Base-by-base conservation (phyloP, 495 filamentous ascomycete genomes). In the Bathelium albidoporum region DNA sequence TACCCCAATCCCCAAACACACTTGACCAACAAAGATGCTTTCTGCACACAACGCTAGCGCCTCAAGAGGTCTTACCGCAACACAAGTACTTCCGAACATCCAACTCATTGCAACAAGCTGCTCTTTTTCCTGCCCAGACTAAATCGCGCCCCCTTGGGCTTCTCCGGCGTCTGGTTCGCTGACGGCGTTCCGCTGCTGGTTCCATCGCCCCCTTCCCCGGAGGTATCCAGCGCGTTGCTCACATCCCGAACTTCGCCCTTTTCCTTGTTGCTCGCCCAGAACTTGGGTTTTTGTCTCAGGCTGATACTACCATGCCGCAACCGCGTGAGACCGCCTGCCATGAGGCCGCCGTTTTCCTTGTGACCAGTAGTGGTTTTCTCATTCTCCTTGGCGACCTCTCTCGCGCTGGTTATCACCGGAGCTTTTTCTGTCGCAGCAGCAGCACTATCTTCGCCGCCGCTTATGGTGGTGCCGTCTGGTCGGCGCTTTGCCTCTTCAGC, bases 101-200 rank as follows among this genome's bases (percentile, higher is more conserved):
- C 34, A 5, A 14, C 34, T 39, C 34, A 39, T 59, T 59, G 14
- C 16, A 80, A 71, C 62, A 73, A 70, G 41, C 72, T 73, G 68
- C 80, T 83, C 77, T 85, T 87, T 74, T 85, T 87, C 65, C 79
- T 75, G 20, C 83, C 82, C 59, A 87, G 66, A 61, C 81, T 84
- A 66, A 87, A 84, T 62, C 85, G 74, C 63, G 72, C 70, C 68
- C 60, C 62, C 64, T 68, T 67, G 62, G 68, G 64, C 65, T 67
- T 71, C 67, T 75, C 34, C 34, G 34, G 34, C 34, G 34, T 39
- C 34, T 5, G 34, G 14, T 39, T 69, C 11, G 59, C 59, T 32
- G 32, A 20, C 28, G 34, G 22, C 29, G 62, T 60, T 14, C 34
- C 10, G 5, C 5, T 20, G 22, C 24, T 26, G 34, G 59, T 53